Base-by-base conservation (phyloP, 1,139 yeast species). In the Debaryomycetaceae sp. region DNA sequence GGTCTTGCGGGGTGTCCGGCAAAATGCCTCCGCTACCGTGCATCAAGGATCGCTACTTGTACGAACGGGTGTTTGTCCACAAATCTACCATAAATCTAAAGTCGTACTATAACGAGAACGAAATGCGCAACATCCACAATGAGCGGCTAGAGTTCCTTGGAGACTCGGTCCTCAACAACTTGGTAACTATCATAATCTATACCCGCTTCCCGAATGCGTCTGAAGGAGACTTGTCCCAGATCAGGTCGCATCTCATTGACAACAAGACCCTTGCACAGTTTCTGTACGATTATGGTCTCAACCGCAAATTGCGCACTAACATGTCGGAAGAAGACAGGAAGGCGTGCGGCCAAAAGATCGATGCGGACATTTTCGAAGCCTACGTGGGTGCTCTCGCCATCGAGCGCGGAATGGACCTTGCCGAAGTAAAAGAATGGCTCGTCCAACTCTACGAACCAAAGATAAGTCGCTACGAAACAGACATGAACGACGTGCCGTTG, bases 71-170 rank as follows among this genome's bases (percentile, higher is more conserved):
- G 0, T 90, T 86, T 45, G 73, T 79, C 15, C 97, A 90, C 50
- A 77, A 76, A 39, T 86, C 96, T 0, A 62, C 73, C 5, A 69
- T 78, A 16, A 73, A 74, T 36, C 72, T 71, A 37, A 70, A 74
- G 38, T 53, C 71, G 6, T 73, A 73, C 41, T 51, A 79, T 29
- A 59, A 71, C 8, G 70, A 66, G 30, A 53, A 60, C 2, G 90
- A 80, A 37, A 60, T 72, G 32, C 59, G 79, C 16, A 61, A 67
- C 27, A 57, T 75, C 3, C 90, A 86, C 45, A 86, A 90, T 51
- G 98, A 92, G 58, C 66, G 98, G 30, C 62, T 90, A 23, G 99
- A 92, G 54, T 92, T 86, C 47, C 57, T 86, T 25, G 99, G 99
- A 14, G 99, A 92, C 54, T 77, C 97, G 1, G 73, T 86, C 13